Conservation (phyloP, 2,329 filamentous ascomycete genomes). For the Esteya vermicola region DNA sequence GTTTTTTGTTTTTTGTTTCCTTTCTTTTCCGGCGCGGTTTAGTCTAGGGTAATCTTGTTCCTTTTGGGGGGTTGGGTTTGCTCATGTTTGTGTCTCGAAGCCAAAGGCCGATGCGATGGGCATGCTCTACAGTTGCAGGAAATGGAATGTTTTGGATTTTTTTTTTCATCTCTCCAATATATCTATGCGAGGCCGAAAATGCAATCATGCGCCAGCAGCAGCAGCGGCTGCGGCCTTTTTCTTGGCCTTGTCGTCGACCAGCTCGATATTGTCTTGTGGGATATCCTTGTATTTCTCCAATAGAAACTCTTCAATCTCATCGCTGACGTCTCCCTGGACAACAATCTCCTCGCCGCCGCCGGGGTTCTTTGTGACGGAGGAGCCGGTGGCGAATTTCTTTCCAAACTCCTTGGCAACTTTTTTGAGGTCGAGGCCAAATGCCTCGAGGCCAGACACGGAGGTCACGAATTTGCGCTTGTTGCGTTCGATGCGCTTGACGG, state of each 20-base stretch:
- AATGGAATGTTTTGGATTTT: too few species aligned
- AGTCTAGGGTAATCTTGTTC: too few species aligned
- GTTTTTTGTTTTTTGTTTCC: too few species aligned
- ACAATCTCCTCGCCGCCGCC: conserved; percentile 90
- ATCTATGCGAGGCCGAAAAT: not conserved
- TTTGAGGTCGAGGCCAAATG: conserved; percentile 84
- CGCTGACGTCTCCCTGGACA: conserved; percentile 90
- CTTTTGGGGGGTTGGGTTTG: too few species aligned
- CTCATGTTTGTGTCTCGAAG: too few species aligned
- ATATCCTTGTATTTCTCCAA: conserved; percentile 79
- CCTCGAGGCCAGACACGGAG: conserved; percentile 77
- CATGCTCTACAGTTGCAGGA: too few species aligned
- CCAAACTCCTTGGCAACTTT: conserved; percentile 87
- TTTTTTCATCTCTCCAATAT: not conserved
- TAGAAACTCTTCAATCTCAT: conserved; percentile 86
- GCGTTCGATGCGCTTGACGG: conserved; percentile 92
- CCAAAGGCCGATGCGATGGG: too few species aligned
- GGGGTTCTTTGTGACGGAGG: conserved; percentile 77
- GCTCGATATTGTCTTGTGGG: conserved; percentile 87
- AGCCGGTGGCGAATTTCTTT: conserved; percentile 96
- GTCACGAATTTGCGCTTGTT: conserved; percentile 98
- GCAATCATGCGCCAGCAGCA: conserved; percentile 1
- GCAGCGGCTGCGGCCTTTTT: conserved; percentile 38
- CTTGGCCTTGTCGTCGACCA: conserved; percentile 94
- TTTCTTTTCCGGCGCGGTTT: too few species aligned